These are phyloP conservation scores for Nicotiana rustica DNA, from an alignment of 305 asterid species.

Conservation along the genomic window DNA sequence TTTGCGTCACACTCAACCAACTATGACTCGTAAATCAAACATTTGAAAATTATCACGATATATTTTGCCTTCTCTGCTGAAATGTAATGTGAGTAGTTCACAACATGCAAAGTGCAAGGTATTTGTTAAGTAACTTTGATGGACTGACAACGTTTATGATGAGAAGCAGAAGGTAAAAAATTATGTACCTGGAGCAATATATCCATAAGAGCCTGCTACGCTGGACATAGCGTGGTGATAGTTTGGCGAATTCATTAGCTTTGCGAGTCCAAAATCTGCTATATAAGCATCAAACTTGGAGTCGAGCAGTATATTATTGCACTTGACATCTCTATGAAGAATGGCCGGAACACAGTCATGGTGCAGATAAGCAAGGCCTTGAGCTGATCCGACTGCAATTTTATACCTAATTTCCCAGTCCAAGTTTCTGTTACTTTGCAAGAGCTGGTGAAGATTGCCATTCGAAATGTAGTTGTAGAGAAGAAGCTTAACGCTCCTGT, in stretches of 20 bases:
- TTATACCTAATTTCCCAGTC: constrained; percentile 95
- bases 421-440: constrained; percentile 71
- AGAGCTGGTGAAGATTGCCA: constrained; percentile 87
- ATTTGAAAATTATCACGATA: not conserved
- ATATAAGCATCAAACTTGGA: constrained; percentile 83
- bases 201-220: constrained; percentile 94
- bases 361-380: constrained; percentile 93
- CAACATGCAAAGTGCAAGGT: not conserved
- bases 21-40: not conserved
- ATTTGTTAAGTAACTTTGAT: not conserved
- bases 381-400: constrained; percentile 91
- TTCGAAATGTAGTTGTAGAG: constrained; percentile 86
- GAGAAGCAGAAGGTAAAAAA: not conserved
- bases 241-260: constrained; percentile 86
- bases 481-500: constrained; percentile 82
- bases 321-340: constrained; percentile 91
- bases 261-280: constrained; percentile 97
- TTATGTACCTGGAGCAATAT: constrained; percentile 93
- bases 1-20: not conserved
- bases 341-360: constrained; percentile 90
- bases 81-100: not conserved
- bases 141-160: not conserved
- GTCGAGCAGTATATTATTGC: constrained; percentile 91
- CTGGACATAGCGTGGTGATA: constrained; percentile 90
- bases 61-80: not conserved